phyloP scores from a whole-genome alignment of 176 grass and related monocot genomes.

The Bothriochloa decipiens region DNA sequence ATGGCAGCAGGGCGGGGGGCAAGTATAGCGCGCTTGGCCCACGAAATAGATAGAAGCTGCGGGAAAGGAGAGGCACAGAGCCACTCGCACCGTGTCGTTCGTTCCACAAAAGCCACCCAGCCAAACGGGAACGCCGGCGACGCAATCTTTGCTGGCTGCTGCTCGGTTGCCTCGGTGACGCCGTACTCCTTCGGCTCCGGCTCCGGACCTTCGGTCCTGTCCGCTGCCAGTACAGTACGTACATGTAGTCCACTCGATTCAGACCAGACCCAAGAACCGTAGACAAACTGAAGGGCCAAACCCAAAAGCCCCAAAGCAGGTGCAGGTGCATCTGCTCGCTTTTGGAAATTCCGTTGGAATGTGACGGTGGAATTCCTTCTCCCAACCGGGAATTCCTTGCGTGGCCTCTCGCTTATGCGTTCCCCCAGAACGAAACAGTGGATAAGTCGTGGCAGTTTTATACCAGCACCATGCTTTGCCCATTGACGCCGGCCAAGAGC shows the following conservation, averaged over 20 bases:
- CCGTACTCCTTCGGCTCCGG: too few species aligned
- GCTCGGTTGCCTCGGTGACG: too few species aligned
- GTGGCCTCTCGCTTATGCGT: not conserved
- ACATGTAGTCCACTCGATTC: too few species aligned
- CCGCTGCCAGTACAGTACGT: too few species aligned
- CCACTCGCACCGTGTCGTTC: not conserved
- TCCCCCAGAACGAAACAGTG: not conserved
- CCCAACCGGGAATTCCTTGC: not conserved
- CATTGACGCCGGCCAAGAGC: not conserved
- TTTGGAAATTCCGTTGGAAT: not conserved
- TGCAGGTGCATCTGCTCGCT: not conserved
- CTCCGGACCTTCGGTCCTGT: too few species aligned
- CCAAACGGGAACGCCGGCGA: not conserved
- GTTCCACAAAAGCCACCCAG: not conserved
- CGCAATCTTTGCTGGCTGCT: not conserved
- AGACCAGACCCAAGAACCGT: too few species aligned
- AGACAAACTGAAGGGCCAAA: too few species aligned
- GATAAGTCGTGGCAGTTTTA: not conserved
- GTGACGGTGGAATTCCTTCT: not conserved
- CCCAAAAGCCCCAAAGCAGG: too few species aligned
- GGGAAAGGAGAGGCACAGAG: not conserved
- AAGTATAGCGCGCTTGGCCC: slow-evolving; percentile 7
- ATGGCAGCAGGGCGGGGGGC: not conserved
- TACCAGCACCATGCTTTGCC: not conserved
- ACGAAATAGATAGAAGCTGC: slow-evolving; percentile 29